Evolutionary conservation across 345 rosid genomes (phyloP).

Genomic region (Angophora floribunda): DNA sequence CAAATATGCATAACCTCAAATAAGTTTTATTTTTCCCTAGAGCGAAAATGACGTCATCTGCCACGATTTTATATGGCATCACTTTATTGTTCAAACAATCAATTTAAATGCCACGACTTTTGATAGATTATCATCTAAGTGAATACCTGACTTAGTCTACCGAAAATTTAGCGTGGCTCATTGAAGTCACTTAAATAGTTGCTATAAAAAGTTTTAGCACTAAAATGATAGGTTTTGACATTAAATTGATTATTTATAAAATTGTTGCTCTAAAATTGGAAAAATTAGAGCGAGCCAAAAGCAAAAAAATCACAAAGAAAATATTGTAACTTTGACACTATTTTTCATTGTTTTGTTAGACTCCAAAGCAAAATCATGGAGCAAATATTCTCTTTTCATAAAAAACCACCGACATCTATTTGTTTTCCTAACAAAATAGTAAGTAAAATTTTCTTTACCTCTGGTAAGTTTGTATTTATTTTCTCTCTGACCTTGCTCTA

Average conservation of each 20-base stretch:
- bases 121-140: background rate
- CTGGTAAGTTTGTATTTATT: background rate
- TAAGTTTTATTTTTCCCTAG: background rate
- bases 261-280: background rate
- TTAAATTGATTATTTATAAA: background rate
- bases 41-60: background rate
- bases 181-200: background rate
- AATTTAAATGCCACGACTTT: background rate
- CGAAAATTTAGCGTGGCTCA: accelerated
- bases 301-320: background rate
- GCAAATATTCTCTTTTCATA: background rate
- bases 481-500: background rate
- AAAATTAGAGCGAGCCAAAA: background rate
- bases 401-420: background rate
- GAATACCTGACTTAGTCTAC: background rate
- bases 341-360: background rate
- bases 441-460: background rate
- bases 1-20: background rate
- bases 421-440: background rate
- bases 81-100: background rate
- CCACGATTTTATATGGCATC: background rate
- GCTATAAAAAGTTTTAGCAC: background rate
- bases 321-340: background rate
- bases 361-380: background rate
- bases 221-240: background rate